Evolutionary conservation across 495 filamentous ascomycete species (phyloP), one percentile per base, ranked within the genome.

Genomic region (Neurospora sp.): DNA sequence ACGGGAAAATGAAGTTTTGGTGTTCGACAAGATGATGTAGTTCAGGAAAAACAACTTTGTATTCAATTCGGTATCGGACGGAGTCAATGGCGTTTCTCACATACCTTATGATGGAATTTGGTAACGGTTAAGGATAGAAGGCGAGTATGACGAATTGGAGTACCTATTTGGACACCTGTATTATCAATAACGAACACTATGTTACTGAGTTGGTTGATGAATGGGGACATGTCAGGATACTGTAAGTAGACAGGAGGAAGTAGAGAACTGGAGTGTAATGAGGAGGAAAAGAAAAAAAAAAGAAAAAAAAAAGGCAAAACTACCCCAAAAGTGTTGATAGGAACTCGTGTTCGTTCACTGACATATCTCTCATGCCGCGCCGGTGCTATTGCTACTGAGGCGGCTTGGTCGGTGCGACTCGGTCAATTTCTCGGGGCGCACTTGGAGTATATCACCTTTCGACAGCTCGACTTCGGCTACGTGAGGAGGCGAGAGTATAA

Each of bases 401-500:
- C 42, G 42, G 42, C 42, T 46, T 46, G 42, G 42, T 46, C 42
- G 42, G 42, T 46, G 14, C 18, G 37, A 41, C 10, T 70, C 69
- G 69, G 69, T 70, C 69, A 48, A 70, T 70, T 70, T 70, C 41
- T 70, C 69, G 69, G 69, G 69, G 14, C 27, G 12, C 69, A 44
- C 39, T 27, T 22, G 39, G 39, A 37, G 1, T 65, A 27, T 27
- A 27, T 27, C 27, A 27, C 27, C 27, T 27, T 27, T 27, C 27
- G 27, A 27, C 27, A 27, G 27, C 27, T 27, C 27, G 27, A 27
- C 27, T 27, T 27, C 27, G 27, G 27, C 27, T 27, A 27, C 27
- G 27, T 27, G 27, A 27, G 27, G 27, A 27, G 27, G 27, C 27
- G 27, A 27, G 27, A 27, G 27, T 27, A 27, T 27, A 27, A 27